These are phyloP conservation scores for Berberis thunbergii DNA, from an alignment of 164 flowering plant genomes.

Conservation along the genomic window DNA sequence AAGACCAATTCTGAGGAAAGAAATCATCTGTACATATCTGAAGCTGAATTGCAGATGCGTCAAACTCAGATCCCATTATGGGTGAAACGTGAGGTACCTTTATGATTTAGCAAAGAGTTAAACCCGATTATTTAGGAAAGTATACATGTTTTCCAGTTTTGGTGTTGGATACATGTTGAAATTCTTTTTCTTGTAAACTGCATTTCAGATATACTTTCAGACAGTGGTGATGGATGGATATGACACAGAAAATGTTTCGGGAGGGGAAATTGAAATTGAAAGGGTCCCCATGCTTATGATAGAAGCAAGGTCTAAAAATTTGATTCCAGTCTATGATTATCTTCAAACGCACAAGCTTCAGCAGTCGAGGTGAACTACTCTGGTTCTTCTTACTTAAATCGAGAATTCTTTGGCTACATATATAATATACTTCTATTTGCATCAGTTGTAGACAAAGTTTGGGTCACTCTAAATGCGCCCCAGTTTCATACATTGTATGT, in stretches of 20 bases:
- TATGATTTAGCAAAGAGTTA: too few species aligned
- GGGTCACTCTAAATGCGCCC: too few species aligned
- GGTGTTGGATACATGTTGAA: neutral
- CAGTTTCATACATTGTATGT: too few species aligned
- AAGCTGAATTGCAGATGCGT: constrained; percentile 68
- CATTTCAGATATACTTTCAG: constrained; percentile 50
- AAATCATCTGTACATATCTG: constrained; percentile 51
- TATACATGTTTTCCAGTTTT: neutral
- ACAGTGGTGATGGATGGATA: constrained; percentile 26
- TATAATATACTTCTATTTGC: too few species aligned
- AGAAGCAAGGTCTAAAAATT: constrained; percentile 51
- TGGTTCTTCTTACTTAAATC: neutral
- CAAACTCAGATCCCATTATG: constrained; percentile 40
- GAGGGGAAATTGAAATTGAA: constrained; percentile 70
- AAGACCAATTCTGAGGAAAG: constrained; percentile 34
- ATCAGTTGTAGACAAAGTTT: too few species aligned
- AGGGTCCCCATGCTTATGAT: constrained; percentile 33
- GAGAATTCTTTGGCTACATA: too few species aligned
- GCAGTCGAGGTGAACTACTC: constrained; percentile 38
- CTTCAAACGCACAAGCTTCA: constrained; percentile 28
- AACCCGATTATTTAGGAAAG: neutral
- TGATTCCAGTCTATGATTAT: constrained; percentile 56
- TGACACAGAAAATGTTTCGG: constrained; percentile 19
- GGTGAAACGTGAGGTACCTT: constrained; percentile 58
- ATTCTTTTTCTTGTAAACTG: neutral